Conservation (phyloP, 352 stramenopile genomes). For the Globisporangium polare region DNA sequence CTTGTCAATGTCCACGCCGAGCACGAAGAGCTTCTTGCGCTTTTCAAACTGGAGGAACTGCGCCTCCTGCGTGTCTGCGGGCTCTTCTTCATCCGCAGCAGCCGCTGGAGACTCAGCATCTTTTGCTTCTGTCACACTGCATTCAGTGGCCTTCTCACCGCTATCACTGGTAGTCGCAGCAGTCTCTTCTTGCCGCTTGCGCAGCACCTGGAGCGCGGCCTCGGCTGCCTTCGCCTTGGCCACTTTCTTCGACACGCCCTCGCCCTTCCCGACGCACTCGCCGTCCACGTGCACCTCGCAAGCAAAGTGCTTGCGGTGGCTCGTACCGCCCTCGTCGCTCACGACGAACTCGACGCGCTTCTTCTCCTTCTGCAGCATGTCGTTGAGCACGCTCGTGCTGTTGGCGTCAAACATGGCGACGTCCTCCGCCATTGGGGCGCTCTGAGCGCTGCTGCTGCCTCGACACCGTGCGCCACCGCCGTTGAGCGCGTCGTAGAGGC, state of each 20-base stretch:
- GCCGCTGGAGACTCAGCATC: background rate
- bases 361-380: conserved; percentile 64
- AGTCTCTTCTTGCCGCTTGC: background rate
- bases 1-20: conserved; percentile 73
- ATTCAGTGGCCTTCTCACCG: background rate
- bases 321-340: conserved; percentile 46
- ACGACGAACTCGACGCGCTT: conserved; percentile 54
- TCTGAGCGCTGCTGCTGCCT: conserved; percentile 6
- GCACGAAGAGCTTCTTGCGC: conserved; percentile 44
- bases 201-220: conserved; percentile 29
- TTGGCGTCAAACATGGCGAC: conserved; percentile 47
- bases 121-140: background rate
- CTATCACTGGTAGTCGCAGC: background rate
- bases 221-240: conserved; percentile 72
- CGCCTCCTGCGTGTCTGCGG: background rate
- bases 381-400: conserved; percentile 65
- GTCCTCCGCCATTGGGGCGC: conserved; percentile 18
- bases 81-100: background rate
- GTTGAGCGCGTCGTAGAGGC: conserved; percentile 58
- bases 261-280: conserved; percentile 35
- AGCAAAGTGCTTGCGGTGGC: conserved; percentile 55
- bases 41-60: conserved; percentile 15
- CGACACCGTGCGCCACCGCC: conserved; percentile 8
- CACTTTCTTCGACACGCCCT: conserved; percentile 81
- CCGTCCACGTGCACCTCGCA: conserved; percentile 58